Percentiles rank a stretch among this genome's conserved stretches.
phyloP scores from a whole-genome alignment of 164 flowering plant species.

The Houttuynia cordata region DNA sequence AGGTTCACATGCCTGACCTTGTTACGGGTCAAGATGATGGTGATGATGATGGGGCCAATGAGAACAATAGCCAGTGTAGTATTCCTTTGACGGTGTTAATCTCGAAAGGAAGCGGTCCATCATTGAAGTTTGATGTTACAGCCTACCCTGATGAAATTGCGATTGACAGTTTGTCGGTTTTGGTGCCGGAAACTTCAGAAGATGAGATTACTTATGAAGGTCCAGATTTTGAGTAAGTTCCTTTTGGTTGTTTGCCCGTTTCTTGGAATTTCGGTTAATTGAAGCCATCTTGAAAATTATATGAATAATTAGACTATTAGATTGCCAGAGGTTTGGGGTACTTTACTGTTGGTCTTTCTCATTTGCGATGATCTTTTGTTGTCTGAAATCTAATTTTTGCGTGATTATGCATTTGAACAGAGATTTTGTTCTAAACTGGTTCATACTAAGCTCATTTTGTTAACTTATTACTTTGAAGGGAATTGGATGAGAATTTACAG shows the following conservation, averaged over 20 bases:
- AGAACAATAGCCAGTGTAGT: slow-evolving; percentile 18
- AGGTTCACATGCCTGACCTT: slow-evolving; percentile 68
- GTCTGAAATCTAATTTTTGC: too few species aligned
- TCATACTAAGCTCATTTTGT: background rate
- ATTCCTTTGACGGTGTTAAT: slow-evolving; percentile 53
- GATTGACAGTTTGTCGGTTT: slow-evolving; percentile 56
- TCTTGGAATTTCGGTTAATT: too few species aligned
- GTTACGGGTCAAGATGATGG: slow-evolving; percentile 37
- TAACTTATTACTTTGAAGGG: slow-evolving; percentile 29
- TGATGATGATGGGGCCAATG: slow-evolving; percentile 21
- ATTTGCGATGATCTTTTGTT: too few species aligned
- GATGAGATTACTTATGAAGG: slow-evolving; percentile 69
- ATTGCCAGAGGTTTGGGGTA: too few species aligned
- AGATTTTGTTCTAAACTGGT: background rate
- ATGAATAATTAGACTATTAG: too few species aligned
- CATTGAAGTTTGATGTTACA: slow-evolving; percentile 48
- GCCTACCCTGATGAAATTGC: slow-evolving; percentile 61
- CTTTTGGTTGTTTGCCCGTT: background rate
- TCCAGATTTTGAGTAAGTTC: slow-evolving; percentile 73
- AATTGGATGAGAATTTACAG: slow-evolving; percentile 93
- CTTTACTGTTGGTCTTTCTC: too few species aligned
- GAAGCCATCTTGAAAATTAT: too few species aligned
- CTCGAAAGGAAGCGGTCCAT: slow-evolving; percentile 43
- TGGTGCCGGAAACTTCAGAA: slow-evolving; percentile 43
- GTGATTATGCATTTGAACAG: too few species aligned